Base-by-base conservation (phyloP, 176 grass and related monocot species). In the Pontederia crassipes region DNA sequence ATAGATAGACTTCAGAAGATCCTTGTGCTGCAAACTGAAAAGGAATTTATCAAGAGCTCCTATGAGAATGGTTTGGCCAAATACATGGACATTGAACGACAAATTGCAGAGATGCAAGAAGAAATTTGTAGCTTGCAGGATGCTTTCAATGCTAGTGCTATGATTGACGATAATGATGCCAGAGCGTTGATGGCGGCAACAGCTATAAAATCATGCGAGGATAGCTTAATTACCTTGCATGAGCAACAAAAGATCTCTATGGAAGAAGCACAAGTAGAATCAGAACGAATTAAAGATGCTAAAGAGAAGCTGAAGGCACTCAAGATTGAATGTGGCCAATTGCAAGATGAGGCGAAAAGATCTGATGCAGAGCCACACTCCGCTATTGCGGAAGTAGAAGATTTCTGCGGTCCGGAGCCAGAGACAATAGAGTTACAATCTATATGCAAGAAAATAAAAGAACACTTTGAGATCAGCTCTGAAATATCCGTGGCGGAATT, bases 161-260 rank as follows among this genome's bases (percentile, higher is more conserved):
- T 65, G 46, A 65, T 65, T 24, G 47, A 65, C 28, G 62, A 65
- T 28, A 45, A 65, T 52, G 62, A 65, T 27, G 62, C 62, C 28
- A 45, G 46, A 8, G 46, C 62, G 8, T 12, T 65, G 47, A 65
- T 65, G 62, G 62, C 62, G 28, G 62, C 62, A 28, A 65, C 62
- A 50, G 62, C 62, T 48, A 65, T 65, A 8, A 65, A 65, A n/a
- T 65, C 62, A 3, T 65, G 62, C 5, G 62, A 65, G 62, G 62
- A 65, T 65, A 65, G 62, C 47, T 28, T 65, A n/a, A 8, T 12
- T 27, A 65, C 7, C 9, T 27, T 65, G 28, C 17, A 52, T 27
- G 62, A 65, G 50, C 62, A 65, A 51, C 62, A 50, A 52, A 51
- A 28, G 62, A 14, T 26, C 27, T 12, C 32, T 12, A 14, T 12